phyloP scores from a whole-genome alignment of 768 basidiomycete species.

The Gloeophyllum trabeum region DNA sequence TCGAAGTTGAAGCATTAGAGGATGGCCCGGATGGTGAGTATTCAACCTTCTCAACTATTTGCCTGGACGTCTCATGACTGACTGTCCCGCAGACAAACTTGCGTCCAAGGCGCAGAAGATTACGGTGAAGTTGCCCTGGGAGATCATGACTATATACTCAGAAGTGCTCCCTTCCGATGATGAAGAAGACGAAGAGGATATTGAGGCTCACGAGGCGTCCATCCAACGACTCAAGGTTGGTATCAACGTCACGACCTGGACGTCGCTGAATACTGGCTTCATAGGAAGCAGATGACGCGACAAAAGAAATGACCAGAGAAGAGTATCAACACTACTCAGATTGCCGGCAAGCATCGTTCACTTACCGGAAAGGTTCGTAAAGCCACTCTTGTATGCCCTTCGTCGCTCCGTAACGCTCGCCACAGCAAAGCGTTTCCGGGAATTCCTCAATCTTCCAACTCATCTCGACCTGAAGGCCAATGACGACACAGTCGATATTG shows the following conservation, averaged over 20 bases:
- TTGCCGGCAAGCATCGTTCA: constrained; percentile 93
- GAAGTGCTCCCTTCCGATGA: constrained; percentile 89
- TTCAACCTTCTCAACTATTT: constrained; percentile 1
- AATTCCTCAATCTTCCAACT: constrained; percentile 82
- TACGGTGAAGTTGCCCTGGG: constrained; percentile 94
- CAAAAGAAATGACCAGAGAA: constrained; percentile 91
- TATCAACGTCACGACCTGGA: neutral
- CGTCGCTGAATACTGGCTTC: too few relatives aligned
- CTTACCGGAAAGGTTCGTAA: constrained; percentile 79
- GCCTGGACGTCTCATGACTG: neutral
- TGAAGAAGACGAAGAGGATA: constrained; percentile 92
- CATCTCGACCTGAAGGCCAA: constrained; percentile 83
- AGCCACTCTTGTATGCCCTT: neutral
- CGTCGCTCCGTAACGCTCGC: neutral
- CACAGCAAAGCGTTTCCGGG: constrained; percentile 85
- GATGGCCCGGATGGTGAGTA: constrained; percentile 69
- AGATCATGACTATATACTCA: constrained; percentile 83
- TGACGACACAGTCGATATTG: constrained; percentile 93
- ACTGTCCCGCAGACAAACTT: constrained; percentile 61
- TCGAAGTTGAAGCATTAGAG: constrained; percentile 75
- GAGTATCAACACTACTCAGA: constrained; percentile 97
- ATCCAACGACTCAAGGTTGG: constrained; percentile 70
- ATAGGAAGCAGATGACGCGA: constrained; percentile 91
- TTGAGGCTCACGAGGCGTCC: constrained; percentile 93
- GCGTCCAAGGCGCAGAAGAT: constrained; percentile 83